Evolutionary conservation across 306 rosid species (phyloP).

Genomic region (Canavalia gladiata): DNA sequence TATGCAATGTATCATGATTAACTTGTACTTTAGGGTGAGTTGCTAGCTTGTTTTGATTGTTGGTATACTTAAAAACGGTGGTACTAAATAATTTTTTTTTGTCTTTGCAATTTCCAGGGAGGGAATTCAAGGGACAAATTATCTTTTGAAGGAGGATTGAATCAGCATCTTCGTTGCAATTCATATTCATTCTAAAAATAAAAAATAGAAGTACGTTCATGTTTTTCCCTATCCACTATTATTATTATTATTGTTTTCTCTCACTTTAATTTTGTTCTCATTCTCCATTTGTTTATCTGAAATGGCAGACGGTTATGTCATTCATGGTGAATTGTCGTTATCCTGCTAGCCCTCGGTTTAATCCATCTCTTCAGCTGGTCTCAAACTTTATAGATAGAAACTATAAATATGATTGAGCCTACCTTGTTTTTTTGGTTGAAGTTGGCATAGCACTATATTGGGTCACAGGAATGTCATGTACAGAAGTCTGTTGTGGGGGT

Average conservation of each 20-base stretch:
- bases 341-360: background rate
- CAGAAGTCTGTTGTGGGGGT: background rate
- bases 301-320: background rate
- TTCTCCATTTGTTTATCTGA: background rate
- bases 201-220: background rate
- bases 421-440: too few species aligned
- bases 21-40: constrained; percentile 36
- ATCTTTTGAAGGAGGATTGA: background rate
- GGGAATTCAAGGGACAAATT: background rate
- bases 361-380: background rate
- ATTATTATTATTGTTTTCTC: background rate
- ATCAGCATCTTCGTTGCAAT: background rate
- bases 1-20: constrained; percentile 7
- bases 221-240: background rate
- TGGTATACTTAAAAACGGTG: background rate
- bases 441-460: background rate
- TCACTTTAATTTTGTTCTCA: background rate
- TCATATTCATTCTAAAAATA: background rate
- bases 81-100: background rate
- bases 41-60: constrained; percentile 29
- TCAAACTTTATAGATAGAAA: background rate
- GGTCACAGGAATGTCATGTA: background rate
- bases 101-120: background rate
- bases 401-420: background rate
- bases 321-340: background rate